A percentile compares a stretch with the other conserved stretches of the same genome.
Conservation (phyloP, 2,329 filamentous ascomycete species). For the Cladosporium austrohemisphaericum region DNA sequence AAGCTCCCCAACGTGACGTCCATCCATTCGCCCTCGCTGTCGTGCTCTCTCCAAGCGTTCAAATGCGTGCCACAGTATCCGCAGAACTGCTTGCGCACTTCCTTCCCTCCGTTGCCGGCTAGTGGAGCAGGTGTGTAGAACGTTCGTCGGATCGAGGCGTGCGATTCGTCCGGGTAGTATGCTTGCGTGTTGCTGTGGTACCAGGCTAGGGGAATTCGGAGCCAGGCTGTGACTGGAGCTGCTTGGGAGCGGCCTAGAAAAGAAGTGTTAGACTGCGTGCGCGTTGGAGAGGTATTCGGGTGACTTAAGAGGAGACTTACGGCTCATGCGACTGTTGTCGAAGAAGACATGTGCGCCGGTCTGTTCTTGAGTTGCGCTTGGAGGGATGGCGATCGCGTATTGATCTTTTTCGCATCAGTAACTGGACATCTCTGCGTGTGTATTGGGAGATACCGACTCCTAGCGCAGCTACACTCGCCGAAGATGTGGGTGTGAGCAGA, state of each 20-base stretch:
- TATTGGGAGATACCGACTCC: no score
- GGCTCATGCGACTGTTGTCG: constrained; percentile 64
- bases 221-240: constrained; percentile 72
- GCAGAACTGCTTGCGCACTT: constrained; percentile 73
- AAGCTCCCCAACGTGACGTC: constrained; percentile 78
- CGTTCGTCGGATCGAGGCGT: constrained; percentile 42
- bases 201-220: constrained; percentile 77
- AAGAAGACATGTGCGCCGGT: constrained; percentile 68
- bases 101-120: constrained; percentile 45
- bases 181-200: constrained; percentile 73
- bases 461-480: constrained; percentile 75
- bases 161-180: constrained; percentile 70
- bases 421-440: no score
- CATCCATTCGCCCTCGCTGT: constrained; percentile 58
- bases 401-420: constrained; percentile 85
- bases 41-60: constrained; percentile 62
- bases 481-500: constrained; percentile 46
- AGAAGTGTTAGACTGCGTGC: neutral
- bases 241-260: constrained; percentile 59
- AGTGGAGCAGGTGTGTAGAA: constrained; percentile 49
- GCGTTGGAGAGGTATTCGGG: neutral
- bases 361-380: constrained; percentile 37
- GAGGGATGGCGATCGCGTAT: constrained; percentile 70
- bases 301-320: constrained; percentile 58
- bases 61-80: constrained; percentile 87